Conservation (phyloP, 2,329 filamentous ascomycete species). For the Dryadomyces quercus-mongolicae region DNA sequence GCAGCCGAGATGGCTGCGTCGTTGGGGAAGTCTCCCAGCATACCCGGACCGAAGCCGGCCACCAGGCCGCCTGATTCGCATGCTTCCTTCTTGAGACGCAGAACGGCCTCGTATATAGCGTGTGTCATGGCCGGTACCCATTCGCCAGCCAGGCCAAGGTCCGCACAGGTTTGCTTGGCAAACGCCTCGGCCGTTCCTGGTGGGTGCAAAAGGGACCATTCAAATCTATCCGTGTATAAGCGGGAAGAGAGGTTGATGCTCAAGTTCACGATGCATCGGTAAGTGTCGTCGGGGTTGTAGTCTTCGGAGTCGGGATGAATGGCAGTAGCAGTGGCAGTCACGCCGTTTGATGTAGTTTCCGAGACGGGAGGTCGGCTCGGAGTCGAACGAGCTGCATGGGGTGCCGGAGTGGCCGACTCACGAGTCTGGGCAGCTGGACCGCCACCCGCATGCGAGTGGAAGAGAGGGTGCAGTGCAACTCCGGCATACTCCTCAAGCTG, state of each 20-base stretch:
- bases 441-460: conserved; percentile 45
- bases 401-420: neutral
- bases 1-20: conserved; percentile 50
- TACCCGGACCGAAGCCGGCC: conserved; percentile 39
- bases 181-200: conserved; percentile 87
- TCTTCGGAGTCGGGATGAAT: conserved; percentile 56
- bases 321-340: conserved; percentile 59
- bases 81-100: conserved; percentile 90
- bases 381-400: no score
- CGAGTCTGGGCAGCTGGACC: neutral
- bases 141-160: conserved; percentile 79
- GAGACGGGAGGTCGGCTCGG: no score
- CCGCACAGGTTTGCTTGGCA: conserved; percentile 82
- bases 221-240: conserved; percentile 93
- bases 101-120: conserved; percentile 89
- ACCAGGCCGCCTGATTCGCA: conserved; percentile 85
- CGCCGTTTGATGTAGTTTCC: conserved; percentile 15
- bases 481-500: conserved; percentile 95
- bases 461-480: conserved; percentile 84
- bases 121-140: conserved; percentile 93
- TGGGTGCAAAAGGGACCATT: conserved; percentile 90
- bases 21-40: conserved; percentile 67
- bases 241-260: conserved; percentile 87
- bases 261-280: conserved; percentile 81
- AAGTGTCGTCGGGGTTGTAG: conserved; percentile 84